phyloP scores from a whole-genome alignment of 2,329 filamentous ascomycete genomes.

The Aureobasidium zeae region DNA sequence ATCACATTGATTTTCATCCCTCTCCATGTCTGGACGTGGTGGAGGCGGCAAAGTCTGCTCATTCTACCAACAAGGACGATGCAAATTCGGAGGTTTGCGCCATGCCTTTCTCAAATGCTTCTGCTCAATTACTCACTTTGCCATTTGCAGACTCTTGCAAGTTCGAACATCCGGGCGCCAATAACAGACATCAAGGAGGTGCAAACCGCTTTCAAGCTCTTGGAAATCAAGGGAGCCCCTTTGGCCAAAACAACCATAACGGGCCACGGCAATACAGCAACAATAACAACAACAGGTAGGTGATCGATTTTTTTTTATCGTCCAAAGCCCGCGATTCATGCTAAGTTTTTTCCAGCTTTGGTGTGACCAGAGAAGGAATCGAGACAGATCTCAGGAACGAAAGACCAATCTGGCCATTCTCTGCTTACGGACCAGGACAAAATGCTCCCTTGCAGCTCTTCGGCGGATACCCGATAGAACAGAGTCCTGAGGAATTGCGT shows the following conservation, averaged over 20 bases:
- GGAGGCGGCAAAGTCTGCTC: slow-evolving; percentile 41
- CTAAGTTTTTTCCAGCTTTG: slow-evolving; percentile 34
- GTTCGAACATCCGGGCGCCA: slow-evolving; percentile 46
- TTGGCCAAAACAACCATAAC: slow-evolving; percentile 19
- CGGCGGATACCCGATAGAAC: slow-evolving; percentile 67
- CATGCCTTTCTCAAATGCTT: background rate
- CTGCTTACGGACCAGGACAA: slow-evolving; percentile 69
- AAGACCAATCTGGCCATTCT: slow-evolving; percentile 75
- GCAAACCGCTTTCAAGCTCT: slow-evolving; percentile 52
- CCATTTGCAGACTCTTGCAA: slow-evolving; percentile 47
- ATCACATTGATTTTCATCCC: too few relatives aligned
- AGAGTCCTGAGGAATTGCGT: slow-evolving; percentile 81
- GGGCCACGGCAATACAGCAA: slow-evolving; percentile 30
- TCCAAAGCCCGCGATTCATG: too few relatives aligned
- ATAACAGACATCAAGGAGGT: slow-evolving; percentile 25
- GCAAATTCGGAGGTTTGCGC: slow-evolving; percentile 53
- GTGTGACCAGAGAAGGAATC: slow-evolving; percentile 51
- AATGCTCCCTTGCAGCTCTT: slow-evolving; percentile 76
- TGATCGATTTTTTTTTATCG: too few relatives aligned
- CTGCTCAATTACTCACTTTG: slow-evolving; percentile 1
- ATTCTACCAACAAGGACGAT: slow-evolving; percentile 57
- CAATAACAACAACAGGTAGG: too few relatives aligned
- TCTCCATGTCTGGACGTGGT: slow-evolving; percentile 15
- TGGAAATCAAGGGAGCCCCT: slow-evolving; percentile 26
- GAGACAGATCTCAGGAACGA: slow-evolving; percentile 59